These are phyloP conservation scores for Pseudocercospora eumusae DNA, from an alignment of 2,329 filamentous ascomycete species.

Conservation along the genomic window DNA sequence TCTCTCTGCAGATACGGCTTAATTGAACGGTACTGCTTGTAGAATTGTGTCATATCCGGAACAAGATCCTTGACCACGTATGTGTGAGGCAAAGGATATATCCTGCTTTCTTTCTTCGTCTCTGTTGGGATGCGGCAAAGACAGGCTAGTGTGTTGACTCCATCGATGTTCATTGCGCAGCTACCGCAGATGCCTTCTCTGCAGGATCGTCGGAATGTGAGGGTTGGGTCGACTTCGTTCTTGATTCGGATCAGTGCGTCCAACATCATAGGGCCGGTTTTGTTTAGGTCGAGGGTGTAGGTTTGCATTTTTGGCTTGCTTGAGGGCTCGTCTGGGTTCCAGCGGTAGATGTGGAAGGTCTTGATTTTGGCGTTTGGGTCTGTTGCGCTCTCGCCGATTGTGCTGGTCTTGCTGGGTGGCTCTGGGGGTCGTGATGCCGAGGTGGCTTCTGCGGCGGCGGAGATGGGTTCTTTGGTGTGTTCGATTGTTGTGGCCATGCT, in stretches of 20 bases:
- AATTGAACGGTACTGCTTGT: slow-evolving; percentile 99
- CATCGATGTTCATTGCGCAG: slow-evolving; percentile 99
- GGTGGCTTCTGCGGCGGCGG: slow-evolving; percentile 35
- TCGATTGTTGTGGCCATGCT: slow-evolving; percentile 42
- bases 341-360: slow-evolving; percentile 98
- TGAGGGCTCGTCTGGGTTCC: slow-evolving; percentile 90
- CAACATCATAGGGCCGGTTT: slow-evolving; percentile 98
- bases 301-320: slow-evolving; percentile 95
- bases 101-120: slow-evolving; percentile 76
- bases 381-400: slow-evolving; percentile 62
- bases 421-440: slow-evolving; percentile 39
- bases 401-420: slow-evolving; percentile 58
- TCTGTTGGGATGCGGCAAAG: slow-evolving; percentile 94
- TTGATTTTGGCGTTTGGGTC: slow-evolving; percentile 68
- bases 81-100: slow-evolving; percentile 97
- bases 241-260: slow-evolving; percentile 97
- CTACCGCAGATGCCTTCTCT: slow-evolving; percentile 98
- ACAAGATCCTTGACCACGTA: slow-evolving; percentile 99
- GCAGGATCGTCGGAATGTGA: slow-evolving; percentile 95
- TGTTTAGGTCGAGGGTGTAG: slow-evolving; percentile 94
- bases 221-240: slow-evolving; percentile 95
- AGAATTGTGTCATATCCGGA: slow-evolving; percentile 96
- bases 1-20: slow-evolving; percentile 96
- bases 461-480: slow-evolving; percentile 39
- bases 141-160: slow-evolving; percentile 95